phyloP scores from a whole-genome alignment of 2,329 filamentous ascomycete species.

The Penicillium sp. region DNA sequence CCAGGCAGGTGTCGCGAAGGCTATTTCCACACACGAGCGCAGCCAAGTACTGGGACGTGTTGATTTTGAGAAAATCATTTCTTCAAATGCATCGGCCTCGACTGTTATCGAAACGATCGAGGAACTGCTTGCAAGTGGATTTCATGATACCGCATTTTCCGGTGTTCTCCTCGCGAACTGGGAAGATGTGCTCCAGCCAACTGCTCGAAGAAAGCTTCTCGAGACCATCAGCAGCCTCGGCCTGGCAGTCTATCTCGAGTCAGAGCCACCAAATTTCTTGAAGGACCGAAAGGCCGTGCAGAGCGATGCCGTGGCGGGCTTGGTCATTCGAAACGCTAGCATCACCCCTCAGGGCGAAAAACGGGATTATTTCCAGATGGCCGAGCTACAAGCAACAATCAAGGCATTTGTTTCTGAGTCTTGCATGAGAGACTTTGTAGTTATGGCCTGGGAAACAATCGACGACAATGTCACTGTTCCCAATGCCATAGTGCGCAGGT shows the following conservation, averaged over 20 bases:
- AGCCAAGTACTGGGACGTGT: conserved; percentile 35
- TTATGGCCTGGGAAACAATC: conserved; percentile 48
- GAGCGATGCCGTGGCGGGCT: conserved; percentile 35
- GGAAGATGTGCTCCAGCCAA: conserved; percentile 33
- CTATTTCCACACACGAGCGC: conserved; percentile 24
- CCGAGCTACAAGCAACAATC: conserved; percentile 40
- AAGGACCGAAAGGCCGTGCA: conserved; percentile 36
- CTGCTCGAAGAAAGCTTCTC: conserved; percentile 32
- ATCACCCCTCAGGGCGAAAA: conserved; percentile 43
- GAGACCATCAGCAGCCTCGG: conserved; percentile 36
- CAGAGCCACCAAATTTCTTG: conserved; percentile 42
- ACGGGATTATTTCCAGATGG: conserved; percentile 47
- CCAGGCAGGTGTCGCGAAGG: conserved; percentile 35
- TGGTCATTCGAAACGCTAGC: conserved; percentile 44
- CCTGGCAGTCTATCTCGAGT: conserved; percentile 45
- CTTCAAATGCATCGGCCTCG: conserved; percentile 23
- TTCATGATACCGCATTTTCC: conserved; percentile 33
- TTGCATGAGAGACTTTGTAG: conserved; percentile 43
- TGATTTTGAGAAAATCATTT: conserved; percentile 25
- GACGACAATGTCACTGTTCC: conserved; percentile 38
- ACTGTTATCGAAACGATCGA: conserved; percentile 31
- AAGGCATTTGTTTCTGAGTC: conserved; percentile 48
- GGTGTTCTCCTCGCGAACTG: conserved; percentile 46
- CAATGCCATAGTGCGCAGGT: conserved; percentile 45
- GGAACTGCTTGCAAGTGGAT: conserved; percentile 24